These are phyloP conservation scores for Colletotrichum zoysiae DNA, from an alignment of 2,329 filamentous ascomycete species.

Conservation along the genomic window DNA sequence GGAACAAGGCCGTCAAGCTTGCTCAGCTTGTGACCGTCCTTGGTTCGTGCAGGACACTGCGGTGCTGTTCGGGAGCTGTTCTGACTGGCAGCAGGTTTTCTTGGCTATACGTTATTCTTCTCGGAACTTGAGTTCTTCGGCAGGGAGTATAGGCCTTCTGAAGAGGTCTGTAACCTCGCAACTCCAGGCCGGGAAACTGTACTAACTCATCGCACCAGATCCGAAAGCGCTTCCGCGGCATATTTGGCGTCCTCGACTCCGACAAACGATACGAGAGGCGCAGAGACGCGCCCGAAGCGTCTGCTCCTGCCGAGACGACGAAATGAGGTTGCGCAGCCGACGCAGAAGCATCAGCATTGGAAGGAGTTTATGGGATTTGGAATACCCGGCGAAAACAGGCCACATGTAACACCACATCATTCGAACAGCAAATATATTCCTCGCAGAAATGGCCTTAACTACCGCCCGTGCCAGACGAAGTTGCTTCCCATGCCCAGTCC, in stretches of 20 bases:
- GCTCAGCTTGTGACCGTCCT: conserved; percentile 71
- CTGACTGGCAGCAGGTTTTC: conserved; percentile 48
- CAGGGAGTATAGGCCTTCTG: conserved; percentile 56
- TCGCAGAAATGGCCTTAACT: conserved; percentile 38
- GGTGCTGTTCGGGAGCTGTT: not conserved
- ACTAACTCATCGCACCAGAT: conserved; percentile 47
- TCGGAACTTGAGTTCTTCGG: conserved; percentile 61
- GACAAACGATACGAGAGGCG: conserved; percentile 59
- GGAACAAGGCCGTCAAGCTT: conserved; percentile 75
- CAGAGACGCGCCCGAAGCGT: conserved; percentile 52
- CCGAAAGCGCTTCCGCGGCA: conserved; percentile 51
- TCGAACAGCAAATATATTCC: conserved; percentile 33
- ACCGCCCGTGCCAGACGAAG: conserved; percentile 66
- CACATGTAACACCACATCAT: conserved; percentile 48
- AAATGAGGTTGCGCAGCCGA: conserved; percentile 16
- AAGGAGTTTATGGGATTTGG: conserved; percentile 41
- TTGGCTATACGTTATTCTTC: conserved; percentile 57
- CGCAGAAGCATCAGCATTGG: conserved; percentile 21
- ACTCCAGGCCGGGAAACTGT: not conserved
- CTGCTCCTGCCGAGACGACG: conserved; percentile 44
- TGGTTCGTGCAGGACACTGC: conserved; percentile 57
- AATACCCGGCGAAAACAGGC: conserved; percentile 35
- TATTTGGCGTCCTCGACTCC: conserved; percentile 57
- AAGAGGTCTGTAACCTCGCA: conserved; percentile 51
- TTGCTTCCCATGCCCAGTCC: conserved; percentile 69